Evolutionary conservation across 2,329 filamentous ascomycete genomes (phyloP).

Genomic region (Arthrobotrys entomopaga): DNA sequence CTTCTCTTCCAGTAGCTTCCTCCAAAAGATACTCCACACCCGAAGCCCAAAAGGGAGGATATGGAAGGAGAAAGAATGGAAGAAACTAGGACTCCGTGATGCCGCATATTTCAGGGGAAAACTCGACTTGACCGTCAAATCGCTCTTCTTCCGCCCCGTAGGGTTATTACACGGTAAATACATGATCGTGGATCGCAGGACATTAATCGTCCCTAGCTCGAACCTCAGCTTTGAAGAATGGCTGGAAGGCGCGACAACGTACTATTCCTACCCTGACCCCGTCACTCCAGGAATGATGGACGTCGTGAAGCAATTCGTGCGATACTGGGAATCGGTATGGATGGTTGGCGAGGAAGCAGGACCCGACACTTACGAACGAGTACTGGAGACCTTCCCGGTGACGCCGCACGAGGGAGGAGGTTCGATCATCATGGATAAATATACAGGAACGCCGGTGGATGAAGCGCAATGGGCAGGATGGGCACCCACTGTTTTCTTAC

Average conservation of each 20-base stretch:
- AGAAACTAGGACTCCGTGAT: slow-evolving; percentile 72
- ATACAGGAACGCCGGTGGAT: slow-evolving; percentile 11
- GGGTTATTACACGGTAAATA: slow-evolving; percentile 92
- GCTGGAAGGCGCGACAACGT: slow-evolving; percentile 79
- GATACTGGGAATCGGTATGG: slow-evolving; percentile 79
- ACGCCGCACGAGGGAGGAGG: slow-evolving; percentile 39
- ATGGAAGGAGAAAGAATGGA: slow-evolving; percentile 72
- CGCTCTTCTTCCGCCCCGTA: slow-evolving; percentile 80
- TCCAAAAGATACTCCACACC: slow-evolving; percentile 80
- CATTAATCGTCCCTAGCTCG: slow-evolving; percentile 78
- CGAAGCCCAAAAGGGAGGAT: slow-evolving; percentile 62
- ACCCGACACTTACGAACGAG: slow-evolving; percentile 21
- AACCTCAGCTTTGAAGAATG: slow-evolving; percentile 90
- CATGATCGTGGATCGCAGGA: slow-evolving; percentile 74
- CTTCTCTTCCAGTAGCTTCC: slow-evolving; percentile 77
- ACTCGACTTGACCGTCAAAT: slow-evolving; percentile 77
- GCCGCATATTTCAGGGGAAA: slow-evolving; percentile 67
- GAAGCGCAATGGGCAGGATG: slow-evolving; percentile 7
- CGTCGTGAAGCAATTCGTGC: slow-evolving; percentile 70
- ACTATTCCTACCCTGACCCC: slow-evolving; percentile 66
- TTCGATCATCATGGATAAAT: slow-evolving; percentile 31
- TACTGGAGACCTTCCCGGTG: slow-evolving; percentile 34
- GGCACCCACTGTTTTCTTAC: slow-evolving; percentile 72
- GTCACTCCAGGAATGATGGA: slow-evolving; percentile 57
- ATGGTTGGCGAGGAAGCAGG: slow-evolving; percentile 59